Conservation (phyloP, 441 rosid genomes). For the Populus hybrid region DNA sequence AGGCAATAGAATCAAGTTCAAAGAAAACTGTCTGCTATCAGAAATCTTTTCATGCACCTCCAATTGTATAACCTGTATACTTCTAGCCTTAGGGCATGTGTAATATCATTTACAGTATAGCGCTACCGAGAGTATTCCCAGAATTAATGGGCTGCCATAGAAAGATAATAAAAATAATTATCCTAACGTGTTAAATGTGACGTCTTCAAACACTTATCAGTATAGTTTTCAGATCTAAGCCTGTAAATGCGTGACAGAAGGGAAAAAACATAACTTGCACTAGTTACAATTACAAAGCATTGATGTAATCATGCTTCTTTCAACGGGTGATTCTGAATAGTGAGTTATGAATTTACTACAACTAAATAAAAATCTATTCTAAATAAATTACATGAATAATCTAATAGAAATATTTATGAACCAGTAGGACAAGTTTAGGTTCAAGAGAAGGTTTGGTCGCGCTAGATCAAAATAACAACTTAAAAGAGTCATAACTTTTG, state of each 20-base stretch:
- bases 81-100: too few relatives aligned
- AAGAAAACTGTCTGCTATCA: background rate
- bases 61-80: background rate
- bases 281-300: background rate
- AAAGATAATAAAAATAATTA: too few relatives aligned
- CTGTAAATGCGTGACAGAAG: background rate
- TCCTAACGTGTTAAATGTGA: background rate
- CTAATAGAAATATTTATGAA: too few relatives aligned
- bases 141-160: background rate
- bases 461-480: too few relatives aligned
- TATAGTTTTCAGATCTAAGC: background rate
- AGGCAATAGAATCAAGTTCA: background rate
- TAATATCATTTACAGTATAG: background rate
- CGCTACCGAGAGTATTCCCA: background rate
- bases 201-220: background rate
- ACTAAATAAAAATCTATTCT: too few relatives aligned
- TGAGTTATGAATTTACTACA: too few relatives aligned
- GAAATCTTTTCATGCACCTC: background rate
- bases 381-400: fast-evolving
- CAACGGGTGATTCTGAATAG: too few relatives aligned
- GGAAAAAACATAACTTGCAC: background rate
- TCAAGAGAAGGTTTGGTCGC: too few relatives aligned
- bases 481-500: fast-evolving
- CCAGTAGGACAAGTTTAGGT: too few relatives aligned
- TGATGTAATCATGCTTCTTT: too few relatives aligned